Base-by-base conservation (phyloP, 2,329 filamentous ascomycete genomes). In the Xylariomycetidae sp. region DNA sequence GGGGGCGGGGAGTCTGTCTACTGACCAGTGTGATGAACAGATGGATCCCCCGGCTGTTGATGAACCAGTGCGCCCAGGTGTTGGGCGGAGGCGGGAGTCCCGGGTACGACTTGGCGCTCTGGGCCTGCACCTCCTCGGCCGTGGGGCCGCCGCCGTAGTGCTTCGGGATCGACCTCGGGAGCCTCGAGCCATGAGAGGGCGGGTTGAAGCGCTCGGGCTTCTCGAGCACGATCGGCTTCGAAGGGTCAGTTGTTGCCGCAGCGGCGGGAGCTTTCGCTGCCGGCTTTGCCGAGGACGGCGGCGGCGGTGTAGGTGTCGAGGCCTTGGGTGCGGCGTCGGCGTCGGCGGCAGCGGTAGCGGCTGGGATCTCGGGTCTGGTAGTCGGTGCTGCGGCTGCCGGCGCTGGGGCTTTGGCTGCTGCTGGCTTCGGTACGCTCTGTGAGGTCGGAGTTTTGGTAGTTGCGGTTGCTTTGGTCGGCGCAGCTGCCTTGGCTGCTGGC, bases 201-300 rank as follows among this genome's bases (percentile, higher is more conserved):
- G 92, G 90, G 30, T 86, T 86, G 71, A 95, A 97, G 58, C 82
- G 85, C 52, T 85, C 75, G 16, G 90, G 90, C 62, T 96, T 88
- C 50, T 86, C 86, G 45, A 98, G 80, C 5, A 88, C 74, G 41
- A 81, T 72, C 22, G 77, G 75, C 53, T 82, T 84, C 42, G 61
- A 64, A 37, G 48, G 48, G 43, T 51, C 44, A 31, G 28, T 40
- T 10, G 37, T 31, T 7, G 37, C 27, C 13, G 40, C 27, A 15
- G 45, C 8, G 9, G 31, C 25, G 6, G 26, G 13, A 5, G 27
- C 25, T 6, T 16, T 16, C 3, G 40, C 17, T 3, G 38, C 31
- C 10, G 46, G 18, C 18, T 45, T 41, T 6, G 37, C 17, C 2
- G 36, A n/a, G 10, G 29, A 12, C 11, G 6, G 40, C 30, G 10